Percentiles rank a stretch among this genome's conserved stretches.
Evolutionary conservation across 768 basidiomycete genomes (phyloP).

Genomic region (Cystofilobasidium macerans): DNA sequence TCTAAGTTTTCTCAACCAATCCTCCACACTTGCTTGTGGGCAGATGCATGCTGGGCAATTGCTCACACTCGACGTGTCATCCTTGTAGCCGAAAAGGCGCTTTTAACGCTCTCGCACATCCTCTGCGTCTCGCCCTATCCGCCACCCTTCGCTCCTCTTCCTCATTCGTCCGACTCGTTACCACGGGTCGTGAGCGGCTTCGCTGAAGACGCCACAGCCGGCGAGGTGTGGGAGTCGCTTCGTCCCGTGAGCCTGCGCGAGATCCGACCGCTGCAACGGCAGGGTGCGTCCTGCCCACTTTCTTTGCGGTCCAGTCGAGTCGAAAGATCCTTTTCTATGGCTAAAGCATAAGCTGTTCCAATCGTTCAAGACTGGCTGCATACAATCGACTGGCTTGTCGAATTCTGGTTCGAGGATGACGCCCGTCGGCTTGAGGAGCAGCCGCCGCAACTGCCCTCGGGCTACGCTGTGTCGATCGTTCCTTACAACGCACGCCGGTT

Average conservation of each 20-base stretch:
- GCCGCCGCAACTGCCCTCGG: neutral
- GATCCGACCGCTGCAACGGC: constrained; percentile 30
- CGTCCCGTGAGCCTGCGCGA: constrained; percentile 49
- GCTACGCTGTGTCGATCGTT: constrained; percentile 2
- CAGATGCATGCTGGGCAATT: too few relatives aligned
- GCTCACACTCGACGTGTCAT: neutral
- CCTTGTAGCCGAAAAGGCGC: constrained; percentile 67
- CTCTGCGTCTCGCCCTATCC: constrained; percentile 74
- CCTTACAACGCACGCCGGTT: constrained; percentile 14
- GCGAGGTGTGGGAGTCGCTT: constrained; percentile 71
- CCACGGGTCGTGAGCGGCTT: constrained; percentile 79
- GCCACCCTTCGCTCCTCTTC: constrained; percentile 61
- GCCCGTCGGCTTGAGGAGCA: constrained; percentile 15
- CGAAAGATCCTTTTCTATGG: too few relatives aligned
- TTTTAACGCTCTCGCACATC: constrained; percentile 59
- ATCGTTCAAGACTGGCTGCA: neutral
- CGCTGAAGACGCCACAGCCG: constrained; percentile 56
- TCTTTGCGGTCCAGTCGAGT: neutral
- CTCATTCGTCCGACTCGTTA: constrained; percentile 59
- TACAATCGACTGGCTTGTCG: constrained; percentile 10
- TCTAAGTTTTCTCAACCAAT: too few relatives aligned
- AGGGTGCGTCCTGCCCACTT: neutral
- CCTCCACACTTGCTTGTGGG: too few relatives aligned
- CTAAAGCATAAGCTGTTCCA: too few relatives aligned
- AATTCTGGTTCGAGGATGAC: constrained; percentile 27